Conservation (phyloP, 305 asterid species). For the Fraxinus greggii region DNA sequence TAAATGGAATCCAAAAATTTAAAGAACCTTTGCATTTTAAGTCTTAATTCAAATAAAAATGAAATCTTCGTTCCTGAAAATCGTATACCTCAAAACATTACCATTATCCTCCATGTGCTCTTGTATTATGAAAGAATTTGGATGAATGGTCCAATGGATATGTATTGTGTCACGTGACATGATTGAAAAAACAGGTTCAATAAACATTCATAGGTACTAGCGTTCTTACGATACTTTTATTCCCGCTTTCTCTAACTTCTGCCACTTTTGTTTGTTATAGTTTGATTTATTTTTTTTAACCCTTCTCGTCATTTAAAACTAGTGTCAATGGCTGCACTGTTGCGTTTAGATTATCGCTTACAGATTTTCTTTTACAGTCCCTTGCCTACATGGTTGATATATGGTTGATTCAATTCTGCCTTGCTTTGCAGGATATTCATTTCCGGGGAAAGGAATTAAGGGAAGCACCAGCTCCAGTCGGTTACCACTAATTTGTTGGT, state of each 20-base stretch:
- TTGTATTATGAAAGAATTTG: background rate
- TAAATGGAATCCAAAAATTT: background rate
- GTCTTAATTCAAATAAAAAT: background rate
- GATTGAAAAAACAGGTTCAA: background rate
- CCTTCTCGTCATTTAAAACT: too few species aligned
- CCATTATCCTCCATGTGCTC: background rate
- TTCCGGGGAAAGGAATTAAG: constrained; percentile 71
- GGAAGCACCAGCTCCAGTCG: constrained; percentile 19
- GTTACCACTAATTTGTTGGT: background rate
- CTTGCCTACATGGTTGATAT: background rate
- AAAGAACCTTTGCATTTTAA: background rate
- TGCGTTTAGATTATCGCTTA: background rate
- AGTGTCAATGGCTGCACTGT: background rate
- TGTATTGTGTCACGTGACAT: background rate
- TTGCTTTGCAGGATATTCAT: constrained; percentile 63
- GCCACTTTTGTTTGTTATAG: background rate
- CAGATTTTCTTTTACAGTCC: background rate
- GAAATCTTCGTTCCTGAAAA: background rate
- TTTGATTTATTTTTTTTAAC: background rate
- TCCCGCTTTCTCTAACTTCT: background rate
- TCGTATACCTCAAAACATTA: background rate
- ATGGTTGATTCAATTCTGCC: background rate
- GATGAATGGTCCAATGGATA: background rate
- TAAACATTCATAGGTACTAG: background rate
- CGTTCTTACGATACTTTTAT: background rate